These are phyloP conservation scores for Pterocarpus macrocarpus DNA, from an alignment of 306 rosid species.

Conservation along the genomic window DNA sequence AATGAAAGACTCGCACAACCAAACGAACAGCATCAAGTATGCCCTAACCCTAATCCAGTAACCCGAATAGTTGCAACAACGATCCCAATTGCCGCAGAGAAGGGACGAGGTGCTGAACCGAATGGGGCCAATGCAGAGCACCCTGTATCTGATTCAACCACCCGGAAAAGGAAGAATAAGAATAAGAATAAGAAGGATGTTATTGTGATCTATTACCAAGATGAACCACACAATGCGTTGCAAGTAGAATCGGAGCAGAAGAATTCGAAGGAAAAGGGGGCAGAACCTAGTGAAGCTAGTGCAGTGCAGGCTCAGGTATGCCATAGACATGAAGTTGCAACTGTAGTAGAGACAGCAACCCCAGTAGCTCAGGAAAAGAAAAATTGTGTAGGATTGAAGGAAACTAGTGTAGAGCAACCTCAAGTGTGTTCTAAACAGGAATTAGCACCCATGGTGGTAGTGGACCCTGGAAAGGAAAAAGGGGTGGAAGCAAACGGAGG, in stretches of 20 bases:
- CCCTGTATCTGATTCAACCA: conserved; percentile 53
- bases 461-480: background rate
- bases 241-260: background rate
- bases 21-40: conserved; percentile 8
- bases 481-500: background rate
- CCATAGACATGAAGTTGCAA: conserved; percentile 53
- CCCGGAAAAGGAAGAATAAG: conserved; percentile 50
- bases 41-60: background rate
- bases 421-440: background rate
- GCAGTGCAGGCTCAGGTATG: conserved; percentile 4
- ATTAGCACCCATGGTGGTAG: background rate
- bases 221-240: background rate
- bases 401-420: background rate
- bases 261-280: background rate
- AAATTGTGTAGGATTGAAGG: background rate
- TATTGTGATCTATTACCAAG: too few relatives aligned
- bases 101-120: background rate
- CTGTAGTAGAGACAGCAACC: conserved; percentile 41
- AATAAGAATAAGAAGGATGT: conserved; percentile 33
- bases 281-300: background rate
- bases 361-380: background rate
- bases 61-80: background rate
- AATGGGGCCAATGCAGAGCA: background rate
- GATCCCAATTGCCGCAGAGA: background rate
- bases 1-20: conserved; percentile 30